These are phyloP conservation scores for Cucurbita maxima DNA, from an alignment of 306 rosid genomes.

Conservation along the genomic window DNA sequence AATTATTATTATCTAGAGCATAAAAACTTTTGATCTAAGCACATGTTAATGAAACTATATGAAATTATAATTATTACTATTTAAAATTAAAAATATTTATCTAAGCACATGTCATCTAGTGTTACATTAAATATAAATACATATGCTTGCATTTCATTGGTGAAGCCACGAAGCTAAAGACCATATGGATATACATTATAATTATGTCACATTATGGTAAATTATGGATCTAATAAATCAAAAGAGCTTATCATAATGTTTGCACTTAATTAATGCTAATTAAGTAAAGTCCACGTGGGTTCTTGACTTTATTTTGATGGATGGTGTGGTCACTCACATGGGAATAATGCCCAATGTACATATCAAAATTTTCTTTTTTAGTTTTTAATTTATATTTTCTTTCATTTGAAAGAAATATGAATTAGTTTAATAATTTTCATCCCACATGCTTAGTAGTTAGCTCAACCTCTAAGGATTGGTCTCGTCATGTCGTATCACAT, in stretches of 20 bases:
- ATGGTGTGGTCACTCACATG: not conserved
- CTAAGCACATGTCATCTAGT: not conserved
- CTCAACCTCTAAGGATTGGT: not conserved
- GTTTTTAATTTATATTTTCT: not conserved
- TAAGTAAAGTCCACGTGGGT: conserved; percentile 2
- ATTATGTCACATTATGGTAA: not conserved
- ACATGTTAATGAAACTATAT: too few species aligned
- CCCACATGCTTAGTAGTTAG: not conserved
- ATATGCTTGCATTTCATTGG: not conserved
- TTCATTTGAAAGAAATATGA: not conserved
- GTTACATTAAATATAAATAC: not conserved
- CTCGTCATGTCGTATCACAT: not conserved
- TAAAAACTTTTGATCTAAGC: not conserved
- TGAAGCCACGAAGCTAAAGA: not conserved
- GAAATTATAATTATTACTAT: too few species aligned
- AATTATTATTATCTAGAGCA: not conserved
- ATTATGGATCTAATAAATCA: not conserved
- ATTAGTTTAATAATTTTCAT: not conserved
- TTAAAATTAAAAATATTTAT: not conserved
- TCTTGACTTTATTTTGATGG: not conserved
- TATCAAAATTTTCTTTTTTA: not conserved
- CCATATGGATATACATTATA: not conserved
- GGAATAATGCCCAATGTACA: not conserved
- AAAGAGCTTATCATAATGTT: not conserved
- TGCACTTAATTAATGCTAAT: not conserved